Base-by-base conservation (phyloP, 1,284 basidiomycete genomes). In the Marasmius fiardii region DNA sequence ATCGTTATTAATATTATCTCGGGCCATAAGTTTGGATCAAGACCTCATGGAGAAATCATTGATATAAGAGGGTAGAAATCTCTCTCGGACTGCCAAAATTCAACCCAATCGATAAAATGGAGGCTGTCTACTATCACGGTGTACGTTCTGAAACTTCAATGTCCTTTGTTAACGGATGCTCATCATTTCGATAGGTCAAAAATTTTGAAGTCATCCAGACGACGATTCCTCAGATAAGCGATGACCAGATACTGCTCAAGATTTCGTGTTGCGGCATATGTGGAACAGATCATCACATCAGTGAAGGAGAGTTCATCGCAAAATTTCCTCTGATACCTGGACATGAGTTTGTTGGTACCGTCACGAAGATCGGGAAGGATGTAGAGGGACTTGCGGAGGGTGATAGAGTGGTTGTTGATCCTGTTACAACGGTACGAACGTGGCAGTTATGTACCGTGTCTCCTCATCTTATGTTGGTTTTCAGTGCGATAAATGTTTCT, bases 301-400 rank as follows among this genome's bases (percentile, higher is more conserved):
- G 90, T 74, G 76, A 86, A 72, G 74, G 89, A 63, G 88, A 92
- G 71, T 92, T 92, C 71, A 86, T 89, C 61, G 76, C 86, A 56
- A 82, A 80, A 66, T 92, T 90, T 69, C 89, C 88, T 53, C 77
- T 92, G 55, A 87, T 92, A 54, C 90, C 90, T 21, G 91, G 90
- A 6, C 92, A 93, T 65, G 92, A 93, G 72, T 81, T 85, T 23
- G 83, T 93, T 41, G 90, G 92, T 12, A 74, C 71, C 3, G 74
- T 93, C 51, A 81, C 82, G 24, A 78, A 83, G 50, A 69, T 88
- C 53, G 92, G 92, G 2, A 85, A 83, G 68, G 78, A 88, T 54
- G 90, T 93, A 35, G 74, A 74, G 50, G 84, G 78, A 20, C 86
- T 95, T 62, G 69, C 74, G 4, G 67, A 83, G 12, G 92, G 92